Evolutionary conservation across 768 basidiomycete genomes (phyloP).

Genomic region (Pholiota conissans): DNA sequence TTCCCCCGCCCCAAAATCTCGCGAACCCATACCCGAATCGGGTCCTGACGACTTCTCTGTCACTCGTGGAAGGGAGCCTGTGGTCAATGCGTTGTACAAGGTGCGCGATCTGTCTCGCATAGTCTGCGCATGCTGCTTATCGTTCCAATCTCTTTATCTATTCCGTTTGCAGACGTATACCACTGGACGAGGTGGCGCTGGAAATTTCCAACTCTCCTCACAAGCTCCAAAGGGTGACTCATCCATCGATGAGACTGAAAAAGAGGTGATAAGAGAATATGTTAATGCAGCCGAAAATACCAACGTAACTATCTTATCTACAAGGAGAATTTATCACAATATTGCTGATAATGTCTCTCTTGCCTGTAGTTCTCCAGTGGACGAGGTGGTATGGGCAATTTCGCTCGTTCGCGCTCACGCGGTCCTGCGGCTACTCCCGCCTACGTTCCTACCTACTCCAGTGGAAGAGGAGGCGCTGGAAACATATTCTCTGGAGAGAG

Average conservation of each 20-base stretch:
- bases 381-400: constrained; percentile 68
- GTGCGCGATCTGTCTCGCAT: too few relatives aligned
- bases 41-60: background rate
- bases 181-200: too few relatives aligned
- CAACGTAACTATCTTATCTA: background rate
- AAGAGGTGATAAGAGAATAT: background rate
- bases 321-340: background rate
- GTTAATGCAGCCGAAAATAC: background rate
- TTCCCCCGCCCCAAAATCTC: background rate
- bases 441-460: constrained; percentile 35
- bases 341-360: background rate
- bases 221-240: background rate
- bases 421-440: constrained; percentile 22
- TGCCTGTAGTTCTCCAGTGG: constrained; percentile 52
- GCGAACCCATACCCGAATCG: background rate
- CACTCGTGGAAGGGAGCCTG: too few relatives aligned
- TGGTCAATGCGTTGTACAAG: too few relatives aligned
- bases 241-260: background rate
- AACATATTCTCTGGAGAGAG: constrained; percentile 44
- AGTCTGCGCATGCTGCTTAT: too few relatives aligned
- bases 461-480: constrained; percentile 65
- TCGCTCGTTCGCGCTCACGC: constrained; percentile 56
- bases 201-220: background rate
- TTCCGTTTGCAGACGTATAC: too few relatives aligned
- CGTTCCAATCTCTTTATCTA: too few relatives aligned